These are phyloP conservation scores for Echeveria elegans DNA, from an alignment of 164 flowering plant species.

Conservation along the genomic window DNA sequence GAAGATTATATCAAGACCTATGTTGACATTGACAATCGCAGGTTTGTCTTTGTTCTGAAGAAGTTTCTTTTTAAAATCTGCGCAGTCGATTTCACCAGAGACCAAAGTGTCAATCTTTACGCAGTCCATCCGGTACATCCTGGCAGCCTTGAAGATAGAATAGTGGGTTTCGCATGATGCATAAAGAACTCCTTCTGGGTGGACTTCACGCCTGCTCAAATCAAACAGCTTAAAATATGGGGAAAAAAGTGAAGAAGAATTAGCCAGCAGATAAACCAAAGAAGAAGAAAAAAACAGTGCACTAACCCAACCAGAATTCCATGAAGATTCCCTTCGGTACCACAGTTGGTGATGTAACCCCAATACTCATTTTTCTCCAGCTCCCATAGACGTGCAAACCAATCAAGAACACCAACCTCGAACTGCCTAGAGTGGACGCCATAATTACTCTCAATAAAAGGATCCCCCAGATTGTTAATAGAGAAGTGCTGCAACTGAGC, in stretches of 20 bases:
- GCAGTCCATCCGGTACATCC: constrained; percentile 95
- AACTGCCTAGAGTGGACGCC: neutral
- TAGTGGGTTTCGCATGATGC: constrained; percentile 84
- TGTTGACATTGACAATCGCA: constrained; percentile 85
- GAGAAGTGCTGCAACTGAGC: neutral
- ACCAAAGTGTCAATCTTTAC: constrained; percentile 51
- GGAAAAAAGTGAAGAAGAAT: too few species aligned
- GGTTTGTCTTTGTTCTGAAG: constrained; percentile 71
- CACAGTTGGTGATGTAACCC: neutral
- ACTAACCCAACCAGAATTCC: neutral
- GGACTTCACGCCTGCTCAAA: constrained; percentile 74
- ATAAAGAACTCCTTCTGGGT: constrained; percentile 83
- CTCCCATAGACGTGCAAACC: neutral
- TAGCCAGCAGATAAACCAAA: neutral
- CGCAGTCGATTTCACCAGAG: constrained; percentile 88
- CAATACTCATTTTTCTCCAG: neutral
- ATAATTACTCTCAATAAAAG: neutral
- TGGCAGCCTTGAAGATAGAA: constrained; percentile 87
- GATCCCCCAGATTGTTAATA: neutral
- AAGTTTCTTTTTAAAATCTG: constrained; percentile 55
- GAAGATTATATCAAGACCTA: constrained; percentile 37
- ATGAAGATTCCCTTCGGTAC: neutral
- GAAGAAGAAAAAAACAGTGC: neutral
- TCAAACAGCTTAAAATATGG: constrained; percentile 2
- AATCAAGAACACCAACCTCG: neutral